Evolutionary conservation across 2,329 filamentous ascomycete species (phyloP).

Genomic region (Ophiostoma perfectum): DNA sequence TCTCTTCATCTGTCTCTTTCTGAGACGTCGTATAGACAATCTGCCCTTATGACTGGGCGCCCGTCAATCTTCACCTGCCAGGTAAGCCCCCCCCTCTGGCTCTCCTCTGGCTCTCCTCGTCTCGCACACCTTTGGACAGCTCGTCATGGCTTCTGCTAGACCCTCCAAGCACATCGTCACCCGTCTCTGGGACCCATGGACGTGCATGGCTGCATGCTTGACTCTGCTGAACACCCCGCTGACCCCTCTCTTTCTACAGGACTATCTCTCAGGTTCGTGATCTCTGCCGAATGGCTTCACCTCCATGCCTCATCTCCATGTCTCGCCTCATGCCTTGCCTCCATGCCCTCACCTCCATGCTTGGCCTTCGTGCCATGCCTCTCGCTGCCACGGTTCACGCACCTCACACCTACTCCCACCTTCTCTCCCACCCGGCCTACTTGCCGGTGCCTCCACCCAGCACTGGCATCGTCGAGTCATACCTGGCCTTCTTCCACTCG

Average conservation of each 20-base stretch:
- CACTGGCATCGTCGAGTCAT: not conserved
- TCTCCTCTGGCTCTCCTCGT: not conserved
- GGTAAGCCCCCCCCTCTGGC: constrained; percentile 48
- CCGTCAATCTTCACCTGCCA: constrained; percentile 81
- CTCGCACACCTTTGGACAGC: not conserved
- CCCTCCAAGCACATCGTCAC: not conserved
- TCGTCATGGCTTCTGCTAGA: not conserved
- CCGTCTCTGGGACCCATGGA: not conserved
- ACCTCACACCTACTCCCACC: not conserved
- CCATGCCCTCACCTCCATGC: not conserved
- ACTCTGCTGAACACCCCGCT: constrained; percentile 12
- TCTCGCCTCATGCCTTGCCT: not conserved
- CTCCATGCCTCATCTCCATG: not conserved
- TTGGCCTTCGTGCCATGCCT: not conserved
- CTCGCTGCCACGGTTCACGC: not conserved
- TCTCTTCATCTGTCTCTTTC: constrained; percentile 28
- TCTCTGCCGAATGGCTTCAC: not conserved
- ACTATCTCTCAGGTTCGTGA: constrained; percentile 69
- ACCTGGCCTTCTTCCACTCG: not conserved
- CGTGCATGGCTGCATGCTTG: not conserved
- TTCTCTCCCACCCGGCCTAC: not conserved
- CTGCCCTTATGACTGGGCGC: constrained; percentile 79
- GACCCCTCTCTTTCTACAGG: constrained; percentile 39
- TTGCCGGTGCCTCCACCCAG: too few relatives aligned
- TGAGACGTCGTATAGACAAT: constrained; percentile 40